A percentile compares a stretch with the other conserved stretches of the same genome.
Conservation (phyloP, 2,329 filamentous ascomycete genomes). For the Fusarium bulbicola region DNA sequence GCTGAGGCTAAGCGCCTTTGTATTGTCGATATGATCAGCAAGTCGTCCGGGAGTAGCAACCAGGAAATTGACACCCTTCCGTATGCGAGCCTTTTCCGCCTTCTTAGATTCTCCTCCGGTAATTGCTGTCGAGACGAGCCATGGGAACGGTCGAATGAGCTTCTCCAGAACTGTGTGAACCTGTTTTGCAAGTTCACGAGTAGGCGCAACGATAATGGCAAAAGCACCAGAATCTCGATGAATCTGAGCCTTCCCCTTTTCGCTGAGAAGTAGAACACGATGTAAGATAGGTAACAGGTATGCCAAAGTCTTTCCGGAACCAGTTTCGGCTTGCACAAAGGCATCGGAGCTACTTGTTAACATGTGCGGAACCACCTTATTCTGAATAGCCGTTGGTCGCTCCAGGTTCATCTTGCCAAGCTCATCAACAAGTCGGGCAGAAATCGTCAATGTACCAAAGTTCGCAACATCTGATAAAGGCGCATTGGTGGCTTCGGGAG, state of each 20-base stretch:
- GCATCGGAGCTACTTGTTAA: slow-evolving; percentile 85
- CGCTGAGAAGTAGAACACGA: slow-evolving; percentile 80
- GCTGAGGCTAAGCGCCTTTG: slow-evolving; percentile 85
- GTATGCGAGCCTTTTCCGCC: slow-evolving; percentile 88
- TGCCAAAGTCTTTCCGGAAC: slow-evolving; percentile 96
- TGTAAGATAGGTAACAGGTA: slow-evolving; percentile 94
- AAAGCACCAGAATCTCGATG: slow-evolving; percentile 90
- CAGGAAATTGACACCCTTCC: slow-evolving; percentile 95
- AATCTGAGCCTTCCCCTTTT: slow-evolving; percentile 66
- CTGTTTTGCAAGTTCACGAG: slow-evolving; percentile 92
- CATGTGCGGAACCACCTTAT: slow-evolving; percentile 83
- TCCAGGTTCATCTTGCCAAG: slow-evolving; percentile 88
- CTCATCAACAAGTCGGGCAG: slow-evolving; percentile 81
- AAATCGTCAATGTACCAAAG: slow-evolving; percentile 87
- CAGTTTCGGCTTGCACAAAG: slow-evolving; percentile 96
- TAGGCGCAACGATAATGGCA: slow-evolving; percentile 92
- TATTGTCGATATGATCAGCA: slow-evolving; percentile 92
- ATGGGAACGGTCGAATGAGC: slow-evolving; percentile 87
- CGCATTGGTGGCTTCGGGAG: slow-evolving; percentile 85
- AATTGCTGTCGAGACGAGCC: slow-evolving; percentile 91
- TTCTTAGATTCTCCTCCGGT: slow-evolving; percentile 75
- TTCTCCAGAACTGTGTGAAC: slow-evolving; percentile 88
- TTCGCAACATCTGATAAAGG: slow-evolving; percentile 86
- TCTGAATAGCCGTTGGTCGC: slow-evolving; percentile 93
- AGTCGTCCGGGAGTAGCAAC: slow-evolving; percentile 93